Base-by-base conservation (phyloP, 2,329 filamentous ascomycete genomes). In the Fusarium sp. region DNA sequence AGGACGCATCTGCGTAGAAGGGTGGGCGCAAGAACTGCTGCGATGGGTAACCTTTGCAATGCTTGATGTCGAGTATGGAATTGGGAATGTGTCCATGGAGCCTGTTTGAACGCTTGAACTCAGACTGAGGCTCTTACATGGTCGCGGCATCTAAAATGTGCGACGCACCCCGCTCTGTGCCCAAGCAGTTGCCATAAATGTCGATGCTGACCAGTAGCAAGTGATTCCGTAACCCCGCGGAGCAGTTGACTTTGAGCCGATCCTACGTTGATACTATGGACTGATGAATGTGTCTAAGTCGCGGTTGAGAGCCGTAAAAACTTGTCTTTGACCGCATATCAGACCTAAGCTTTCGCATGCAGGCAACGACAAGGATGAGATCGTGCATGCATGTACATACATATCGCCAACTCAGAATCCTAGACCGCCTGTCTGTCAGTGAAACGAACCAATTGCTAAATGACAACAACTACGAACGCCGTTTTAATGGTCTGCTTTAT, bases 371-470 rank as follows among this genome's bases (percentile, higher is more conserved):
- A 64, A 64, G 74, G 64, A 65, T 71, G 38, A 61, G 46, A 73
- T 74, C 71, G 67, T 71, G 69, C 75, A 77, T 77, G 74, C 53
- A 63, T 68, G 59, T 69, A 71, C 75, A 65, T 75, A 67, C 69
- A 75, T 75, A 69, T 69, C 52, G 75, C 74, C 75, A 77, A 62
- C 75, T 77, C 75, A 77, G 61, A 65, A 77, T 61, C 69, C 67
- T 72, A 78, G 75, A 77, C 75, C 75, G 75, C 75, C 66, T 75
- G 53, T 77, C 67, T 65, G 59, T 46, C 47, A 60, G 42, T 33
- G 43, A 65, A 70, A 64, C 49, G 43, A 44, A 19, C 72, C 72
- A 74, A 73, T 75, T 64, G 56, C n/a, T 60, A 49, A 46, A 44
- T 67, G 72, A 67, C 65, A 74, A 64, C 57, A 74, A 61, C 49